phyloP scores from a whole-genome alignment of 352 stramenopile genomes.

The Globisporangium paddicum region DNA sequence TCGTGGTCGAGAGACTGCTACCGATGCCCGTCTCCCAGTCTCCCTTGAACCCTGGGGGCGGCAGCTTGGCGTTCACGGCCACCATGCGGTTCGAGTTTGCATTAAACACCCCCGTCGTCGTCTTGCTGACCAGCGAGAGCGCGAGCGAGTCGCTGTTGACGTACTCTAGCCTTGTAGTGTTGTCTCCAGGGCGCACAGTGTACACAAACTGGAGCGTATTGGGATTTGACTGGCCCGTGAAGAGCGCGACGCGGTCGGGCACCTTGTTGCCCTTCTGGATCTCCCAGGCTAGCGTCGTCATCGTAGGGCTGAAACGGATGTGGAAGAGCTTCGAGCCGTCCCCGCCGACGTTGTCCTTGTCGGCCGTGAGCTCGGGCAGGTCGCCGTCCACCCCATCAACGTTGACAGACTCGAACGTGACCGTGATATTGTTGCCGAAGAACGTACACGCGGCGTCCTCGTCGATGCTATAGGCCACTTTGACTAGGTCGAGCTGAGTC shows the following conservation, averaged over 20 bases:
- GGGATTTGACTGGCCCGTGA: conserved; percentile 20
- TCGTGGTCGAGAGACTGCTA: conserved; percentile 52
- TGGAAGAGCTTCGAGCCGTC: conserved; percentile 37
- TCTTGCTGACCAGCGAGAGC: conserved; percentile 25
- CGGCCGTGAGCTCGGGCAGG: conserved; percentile 52
- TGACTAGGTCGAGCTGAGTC: conserved; percentile 55
- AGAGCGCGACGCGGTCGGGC: conserved; percentile 34
- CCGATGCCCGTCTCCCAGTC: conserved; percentile 60
- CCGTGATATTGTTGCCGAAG: conserved; percentile 74
- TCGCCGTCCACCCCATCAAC: conserved; percentile 56
- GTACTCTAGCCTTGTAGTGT: conserved; percentile 59
- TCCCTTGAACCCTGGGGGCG: conserved; percentile 36
- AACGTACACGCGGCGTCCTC: conserved; percentile 63
- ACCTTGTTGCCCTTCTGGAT: conserved; percentile 49
- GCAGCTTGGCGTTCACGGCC: conserved; percentile 38
- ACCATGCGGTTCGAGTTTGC: conserved; percentile 30
- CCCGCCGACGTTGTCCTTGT: conserved; percentile 38
- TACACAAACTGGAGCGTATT: conserved; percentile 64
- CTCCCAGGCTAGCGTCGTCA: conserved; percentile 55
- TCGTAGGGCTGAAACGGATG: conserved; percentile 32
- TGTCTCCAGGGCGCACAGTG: conserved; percentile 53
- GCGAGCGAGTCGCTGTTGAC: conserved; percentile 48
- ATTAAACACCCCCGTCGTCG: conserved; percentile 34
- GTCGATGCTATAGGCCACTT: conserved; percentile 54
- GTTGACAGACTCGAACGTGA: conserved; percentile 79